Base-by-base conservation (phyloP, 1,284 basidiomycete genomes). In the Cystobasidiaceae sp. region DNA sequence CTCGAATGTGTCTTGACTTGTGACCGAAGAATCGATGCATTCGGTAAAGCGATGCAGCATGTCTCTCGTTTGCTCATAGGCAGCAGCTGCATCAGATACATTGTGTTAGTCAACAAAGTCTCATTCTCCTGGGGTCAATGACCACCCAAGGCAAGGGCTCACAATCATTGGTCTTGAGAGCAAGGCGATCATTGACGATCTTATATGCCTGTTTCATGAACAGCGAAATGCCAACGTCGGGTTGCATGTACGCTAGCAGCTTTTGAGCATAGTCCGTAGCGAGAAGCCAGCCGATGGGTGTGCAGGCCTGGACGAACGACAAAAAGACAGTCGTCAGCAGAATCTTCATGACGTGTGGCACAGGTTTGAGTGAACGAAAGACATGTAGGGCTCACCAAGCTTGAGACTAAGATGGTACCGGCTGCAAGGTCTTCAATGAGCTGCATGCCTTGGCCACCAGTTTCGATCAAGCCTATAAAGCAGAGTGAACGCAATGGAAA, bases 41-140 rank as follows among this genome's bases (percentile, higher is more conserved):
- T 54, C 37, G n/a, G 52, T 15, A 41, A 54, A 54, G 23, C 48
- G 59, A 28, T 34, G 52, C 15, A 62, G 39, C 59, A 62, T 62
- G 25, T 62, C 59, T 27, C 43, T 30, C 17, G 51, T 50, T 3
- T 52, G 48, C 8, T 39, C 30, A 25, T 28, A 43, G 5, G 28
- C 49, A 30, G n/a, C 17, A 28, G 48, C 45, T 50, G 4, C 30
- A 28, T n/a, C n/a, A n/a, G n/a, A n/a, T n/a, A n/a, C n/a, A n/a
- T n/a, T n/a, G n/a, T n/a, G n/a, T n/a, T n/a, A n/a, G n/a, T n/a
- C n/a, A n/a, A n/a, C n/a, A n/a, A n/a, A n/a, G n/a, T n/a, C n/a
- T n/a, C n/a, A n/a, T n/a, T n/a, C n/a, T n/a, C n/a, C n/a, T n/a
- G n/a, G n/a, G n/a, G n/a, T n/a, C n/a, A n/a, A n/a, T n/a, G n/a